Evolutionary conservation across 768 basidiomycete genomes (phyloP), one percentile per base, ranked within the genome.

Genomic region (Steccherinum ochraceum): DNA sequence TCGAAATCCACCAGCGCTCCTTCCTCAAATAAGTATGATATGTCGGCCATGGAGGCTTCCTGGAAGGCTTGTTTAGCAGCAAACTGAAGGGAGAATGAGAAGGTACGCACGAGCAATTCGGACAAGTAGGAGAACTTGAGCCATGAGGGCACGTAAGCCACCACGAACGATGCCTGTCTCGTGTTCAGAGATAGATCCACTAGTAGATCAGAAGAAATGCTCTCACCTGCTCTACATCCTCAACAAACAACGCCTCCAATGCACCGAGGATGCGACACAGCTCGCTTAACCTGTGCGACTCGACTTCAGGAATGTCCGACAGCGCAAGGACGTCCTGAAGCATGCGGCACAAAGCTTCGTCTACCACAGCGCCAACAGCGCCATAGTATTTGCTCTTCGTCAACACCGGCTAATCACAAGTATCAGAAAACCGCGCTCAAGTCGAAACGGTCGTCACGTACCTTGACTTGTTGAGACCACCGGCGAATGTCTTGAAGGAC

Each of bases 51-150:
- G 25, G 90, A 91, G 1, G 92, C 93, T 67, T 93, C 91, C 92
- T 93, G 57, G 46, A 66, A 10, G 12, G 39, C 12, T 30, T 24
- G 12, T 1, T 48, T 18, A 25, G 13, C 5, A 20, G 39, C 43
- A 49, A 12, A 46, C 10, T 18, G n/a, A 55, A 46, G 2, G 41
- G 7, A 43, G 18, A 5, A 43, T 43, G 19, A 5, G 18, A 23
- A 74, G 7, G 25, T 16, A 45, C 25, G 7, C 53, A 93, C 93
- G 74, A 97, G 65, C 12, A 97, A 76, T 65, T 96, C 93, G 1
- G 90, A 90, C 3, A 96, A 75, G 66, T 97, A 97, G 18, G 88
- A 92, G 66, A 90, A 95, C 66, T 95, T 95, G 58, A 96, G 74
- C 94, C 94, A 97, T 12, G 81, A 84, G 1, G 90, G 87, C n/a